Evolutionary conservation across 1,284 basidiomycete species (phyloP), one percentile per base, ranked within the genome.

Genomic region (Naganishia sp.): DNA sequence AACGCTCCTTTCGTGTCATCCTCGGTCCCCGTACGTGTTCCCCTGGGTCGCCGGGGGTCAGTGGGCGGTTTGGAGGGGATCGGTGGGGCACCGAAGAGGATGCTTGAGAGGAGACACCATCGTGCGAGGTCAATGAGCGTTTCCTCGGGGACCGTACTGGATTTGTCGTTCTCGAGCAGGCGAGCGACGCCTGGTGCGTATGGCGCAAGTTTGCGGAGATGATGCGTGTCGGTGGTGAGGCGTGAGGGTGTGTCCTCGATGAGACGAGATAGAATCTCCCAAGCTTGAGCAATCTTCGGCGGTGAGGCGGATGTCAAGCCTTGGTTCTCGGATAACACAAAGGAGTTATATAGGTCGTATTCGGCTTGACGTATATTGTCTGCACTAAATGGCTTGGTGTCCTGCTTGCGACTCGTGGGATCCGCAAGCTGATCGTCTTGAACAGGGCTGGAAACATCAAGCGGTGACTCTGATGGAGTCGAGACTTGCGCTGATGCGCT

Each of bases 31-130:
- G 6, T 9, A 7, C 36, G 36, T 9, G 36, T 10, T 39, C 13
- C 36, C 36, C 13, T 39, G 36, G 13, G 2, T 7, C 23, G 36
- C 16, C 36, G 16, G 23, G 28, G 33, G 31, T 60, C 56, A 39
- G 23, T 21, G 33, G 46, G 25, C n/a, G 31, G 59, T 42, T 1
- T 23, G 16, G 48, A 15, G 21, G 46, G 56, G n/a, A 52, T 45
- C 53, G 64, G 16, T 25, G 48, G 25, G 16, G 55, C 15, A 4
- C 49, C 48, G 31, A 52, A 52, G 4, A 59, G 33, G 57, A 66
- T 46, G 43, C 56, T 50, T 15, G 56, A 52, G 28, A 44, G 48
- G 25, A 54, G 59, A 23, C 64, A 60, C 64, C 64, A 66, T 42
- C 56, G 55, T 2, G 64, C 49, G 36, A 66, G 49, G 23, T 31